Evolutionary conservation across 805 yeast species (phyloP).

Genomic region (Saccharomycopsis lassenensis): DNA sequence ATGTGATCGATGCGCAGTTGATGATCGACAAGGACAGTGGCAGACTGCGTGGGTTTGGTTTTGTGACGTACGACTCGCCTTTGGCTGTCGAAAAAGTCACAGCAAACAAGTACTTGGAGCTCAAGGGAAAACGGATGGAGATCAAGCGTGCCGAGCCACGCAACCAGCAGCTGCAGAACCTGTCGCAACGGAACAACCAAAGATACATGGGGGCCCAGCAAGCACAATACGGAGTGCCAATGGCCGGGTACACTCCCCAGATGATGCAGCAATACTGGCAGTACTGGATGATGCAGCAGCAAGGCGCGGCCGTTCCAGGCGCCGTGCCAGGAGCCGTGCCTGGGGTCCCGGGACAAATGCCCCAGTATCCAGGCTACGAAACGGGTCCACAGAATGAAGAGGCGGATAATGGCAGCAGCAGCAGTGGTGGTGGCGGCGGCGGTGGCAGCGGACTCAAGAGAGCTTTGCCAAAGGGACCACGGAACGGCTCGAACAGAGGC

Average conservation of each 20-base stretch:
- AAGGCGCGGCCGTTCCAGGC: conserved; percentile 8
- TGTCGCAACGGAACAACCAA: conserved; percentile 24
- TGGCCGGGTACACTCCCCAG: conserved; percentile 34
- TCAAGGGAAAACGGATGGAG: conserved; percentile 80
- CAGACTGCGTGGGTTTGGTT: conserved; percentile 93
- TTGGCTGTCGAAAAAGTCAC: conserved; percentile 88
- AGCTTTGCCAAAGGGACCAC: conserved; percentile 1
- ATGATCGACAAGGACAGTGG: conserved; percentile 98
- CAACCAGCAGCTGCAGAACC: conserved; percentile 44
- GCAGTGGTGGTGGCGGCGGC: conserved; percentile 6
- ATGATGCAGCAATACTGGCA: conserved; percentile 56
- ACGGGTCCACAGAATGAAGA: not conserved
- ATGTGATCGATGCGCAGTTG: conserved; percentile 87
- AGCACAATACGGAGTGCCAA: conserved; percentile 23
- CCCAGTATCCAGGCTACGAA: not conserved
- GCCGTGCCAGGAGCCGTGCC: not conserved
- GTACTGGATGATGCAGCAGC: conserved; percentile 42
- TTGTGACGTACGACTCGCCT: conserved; percentile 89
- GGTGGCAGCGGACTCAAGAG: not conserved
- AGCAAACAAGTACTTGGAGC: conserved; percentile 65
- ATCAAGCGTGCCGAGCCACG: conserved; percentile 79
- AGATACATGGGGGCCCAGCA: conserved; percentile 20
- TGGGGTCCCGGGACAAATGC: not conserved
- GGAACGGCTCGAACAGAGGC: conserved; percentile 2
- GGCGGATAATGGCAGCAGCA: conserved; percentile 2